Evolutionary conservation across 768 basidiomycete genomes (phyloP).

Genomic region (Russula virescens): DNA sequence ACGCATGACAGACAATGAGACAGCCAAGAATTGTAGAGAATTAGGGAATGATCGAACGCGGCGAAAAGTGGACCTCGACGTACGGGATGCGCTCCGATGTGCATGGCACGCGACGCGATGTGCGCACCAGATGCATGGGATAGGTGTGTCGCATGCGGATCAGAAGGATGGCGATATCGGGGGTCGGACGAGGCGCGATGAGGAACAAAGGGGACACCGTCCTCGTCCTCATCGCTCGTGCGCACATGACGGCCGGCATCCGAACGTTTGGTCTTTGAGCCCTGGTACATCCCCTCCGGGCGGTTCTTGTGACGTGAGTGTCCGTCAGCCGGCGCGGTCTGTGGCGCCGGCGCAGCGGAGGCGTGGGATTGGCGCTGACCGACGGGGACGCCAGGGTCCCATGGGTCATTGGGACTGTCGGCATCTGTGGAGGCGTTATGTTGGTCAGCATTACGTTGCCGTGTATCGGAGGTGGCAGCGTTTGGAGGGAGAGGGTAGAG

Average conservation of each 20-base stretch:
- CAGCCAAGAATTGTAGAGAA: not conserved
- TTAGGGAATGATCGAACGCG: not conserved
- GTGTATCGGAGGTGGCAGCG: not conserved
- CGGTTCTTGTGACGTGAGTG: constrained; percentile 2
- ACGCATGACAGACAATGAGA: not conserved
- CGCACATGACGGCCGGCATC: not conserved
- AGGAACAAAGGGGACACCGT: constrained; percentile 6
- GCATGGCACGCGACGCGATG: not conserved
- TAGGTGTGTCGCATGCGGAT: constrained; percentile 3
- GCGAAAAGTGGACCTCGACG: not conserved
- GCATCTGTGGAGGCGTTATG: not conserved
- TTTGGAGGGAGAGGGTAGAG: not conserved
- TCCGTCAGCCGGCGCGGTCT: not conserved
- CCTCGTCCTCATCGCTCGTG: not conserved
- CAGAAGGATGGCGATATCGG: constrained; percentile 7
- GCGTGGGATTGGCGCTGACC: not conserved
- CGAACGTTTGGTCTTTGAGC: not conserved
- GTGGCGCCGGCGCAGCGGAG: not conserved
- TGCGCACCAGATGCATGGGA: not conserved
- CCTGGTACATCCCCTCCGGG: not conserved
- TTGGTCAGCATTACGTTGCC: constrained; percentile 20
- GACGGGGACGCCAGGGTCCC: constrained; percentile 8
- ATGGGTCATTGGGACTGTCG: not conserved
- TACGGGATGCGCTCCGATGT: constrained; percentile 17
- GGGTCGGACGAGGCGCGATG: not conserved